phyloP scores from a whole-genome alignment of 305 asterid species.

The Fraxinus floribunda region DNA sequence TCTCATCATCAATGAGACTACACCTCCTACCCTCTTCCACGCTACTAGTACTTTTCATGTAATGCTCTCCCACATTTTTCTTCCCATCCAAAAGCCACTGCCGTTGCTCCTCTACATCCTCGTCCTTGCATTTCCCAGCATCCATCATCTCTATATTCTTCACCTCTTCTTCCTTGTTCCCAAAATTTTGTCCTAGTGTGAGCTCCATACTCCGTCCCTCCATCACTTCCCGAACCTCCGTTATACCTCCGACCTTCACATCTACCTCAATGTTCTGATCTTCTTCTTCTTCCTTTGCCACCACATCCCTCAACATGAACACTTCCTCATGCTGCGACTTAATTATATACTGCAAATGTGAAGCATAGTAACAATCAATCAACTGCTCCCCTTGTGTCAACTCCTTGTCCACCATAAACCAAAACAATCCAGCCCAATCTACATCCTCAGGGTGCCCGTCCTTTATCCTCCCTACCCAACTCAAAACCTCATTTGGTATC shows the following conservation, averaged over 20 bases:
- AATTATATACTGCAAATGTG: conserved; percentile 73
- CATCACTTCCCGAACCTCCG: neutral
- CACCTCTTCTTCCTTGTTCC: conserved; percentile 37
- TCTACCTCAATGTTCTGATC: conserved; percentile 19
- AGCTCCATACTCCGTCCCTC: conserved; percentile 54
- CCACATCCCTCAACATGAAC: conserved; percentile 15
- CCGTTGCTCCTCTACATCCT: conserved; percentile 25
- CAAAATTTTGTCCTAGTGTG: conserved; percentile 53
- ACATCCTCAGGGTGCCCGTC: conserved; percentile 80
- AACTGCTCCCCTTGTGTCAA: conserved; percentile 55
- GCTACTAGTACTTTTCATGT: conserved; percentile 36
- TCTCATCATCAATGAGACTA: neutral
- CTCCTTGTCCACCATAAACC: conserved; percentile 93
- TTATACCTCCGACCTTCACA: conserved; percentile 2
- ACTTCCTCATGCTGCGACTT: conserved; percentile 45
- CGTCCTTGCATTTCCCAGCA: conserved; percentile 32
- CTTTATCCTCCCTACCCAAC: conserved; percentile 52
- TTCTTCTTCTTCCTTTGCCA: conserved; percentile 30
- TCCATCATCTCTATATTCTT: conserved; percentile 30
- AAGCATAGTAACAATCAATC: conserved; percentile 73
- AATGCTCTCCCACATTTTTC: conserved; percentile 35
- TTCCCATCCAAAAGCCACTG: conserved; percentile 50
- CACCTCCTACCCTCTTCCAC: conserved; percentile 25
- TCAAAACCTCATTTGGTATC: conserved; percentile 60
- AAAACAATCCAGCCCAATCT: conserved; percentile 78